Evolutionary conservation across 139 green algal species (phyloP).

Genomic region (Chlorella sp.): DNA sequence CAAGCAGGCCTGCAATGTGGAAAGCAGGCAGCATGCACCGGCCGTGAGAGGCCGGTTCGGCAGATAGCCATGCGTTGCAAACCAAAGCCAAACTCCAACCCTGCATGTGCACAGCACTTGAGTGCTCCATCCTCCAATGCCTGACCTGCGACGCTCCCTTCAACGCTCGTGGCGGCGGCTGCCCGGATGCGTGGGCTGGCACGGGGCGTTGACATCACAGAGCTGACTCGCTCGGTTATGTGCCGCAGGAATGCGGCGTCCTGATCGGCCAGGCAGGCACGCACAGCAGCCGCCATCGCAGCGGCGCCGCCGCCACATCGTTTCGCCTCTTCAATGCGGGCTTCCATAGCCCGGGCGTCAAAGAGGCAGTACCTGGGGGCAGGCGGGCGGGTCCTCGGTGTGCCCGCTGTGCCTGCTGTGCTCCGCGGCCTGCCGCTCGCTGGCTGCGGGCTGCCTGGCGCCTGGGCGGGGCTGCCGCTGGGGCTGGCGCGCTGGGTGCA

Average conservation of each 20-base stretch:
- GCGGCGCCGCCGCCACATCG: background rate
- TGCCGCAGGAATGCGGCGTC: background rate
- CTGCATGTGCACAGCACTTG: no score
- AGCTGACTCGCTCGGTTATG: background rate
- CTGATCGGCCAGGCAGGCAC: background rate
- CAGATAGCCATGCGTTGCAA: no score
- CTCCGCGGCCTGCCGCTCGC: background rate
- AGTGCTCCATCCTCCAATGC: no score
- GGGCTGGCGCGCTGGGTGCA: background rate
- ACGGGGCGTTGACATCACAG: no score
- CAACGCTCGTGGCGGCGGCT: background rate
- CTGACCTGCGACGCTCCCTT: background rate
- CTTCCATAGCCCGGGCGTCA: no score
- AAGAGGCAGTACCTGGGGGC: no score
- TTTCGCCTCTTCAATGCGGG: background rate
- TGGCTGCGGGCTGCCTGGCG: background rate
- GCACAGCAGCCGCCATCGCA: background rate
- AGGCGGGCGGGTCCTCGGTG: no score
- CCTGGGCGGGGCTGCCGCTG: background rate
- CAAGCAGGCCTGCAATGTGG: no score
- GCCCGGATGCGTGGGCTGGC: no score
- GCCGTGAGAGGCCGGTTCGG: no score
- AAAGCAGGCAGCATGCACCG: no score
- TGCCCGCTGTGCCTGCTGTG: background rate
- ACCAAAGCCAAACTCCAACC: no score